Evolutionary conservation across 352 stramenopile genomes (phyloP), one percentile per base, ranked within the genome.

Genomic region (Peronospora destructor): DNA sequence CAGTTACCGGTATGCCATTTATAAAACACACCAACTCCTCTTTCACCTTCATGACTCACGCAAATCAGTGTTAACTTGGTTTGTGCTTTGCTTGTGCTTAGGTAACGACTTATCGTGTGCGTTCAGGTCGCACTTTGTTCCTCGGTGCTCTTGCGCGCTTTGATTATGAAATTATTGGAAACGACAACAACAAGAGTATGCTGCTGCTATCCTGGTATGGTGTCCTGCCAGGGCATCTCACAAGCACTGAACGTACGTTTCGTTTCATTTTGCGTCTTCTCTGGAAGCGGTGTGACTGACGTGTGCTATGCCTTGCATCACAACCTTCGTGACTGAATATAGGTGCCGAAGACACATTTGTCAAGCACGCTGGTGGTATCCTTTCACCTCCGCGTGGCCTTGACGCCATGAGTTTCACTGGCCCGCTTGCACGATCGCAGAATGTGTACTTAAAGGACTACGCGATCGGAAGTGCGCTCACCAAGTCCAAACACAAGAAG

Each of bases 131-230:
- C 10, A 89, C 69, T 39, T 71, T 93, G 26, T 93, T 93, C 49
- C 64, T 93, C 5, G 79, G 82, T 25, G 79, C 69, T 10, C 71
- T 93, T 17, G 67, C 58, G 14, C 82, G 79, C 8, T 87, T 91
- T 26, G 82, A 93, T 53, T 93, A 89, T 43, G 78, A 82, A 50
- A 64, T 63, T 3, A 46, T 69, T 16, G 68, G 54, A 17, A 56
- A 43, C 1, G 37, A 68, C 2, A 68, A 56, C 13, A 62, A 72
- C 45, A 77, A 77, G 35, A 85, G 86, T 54, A 29, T 84, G 16
- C 30, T 93, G 26, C 54, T 93, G 21, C 51, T 93, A 47, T 76
- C 79, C 30, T 93, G 80, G 79, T 85, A 88, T 43, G 82, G 82
- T n/a, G 77, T 93, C 25, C 46, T 93, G 13, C 82, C 82, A n/a